Base-by-base conservation (phyloP, 2,329 filamentous ascomycete genomes). In the Ophiostoma montium region DNA sequence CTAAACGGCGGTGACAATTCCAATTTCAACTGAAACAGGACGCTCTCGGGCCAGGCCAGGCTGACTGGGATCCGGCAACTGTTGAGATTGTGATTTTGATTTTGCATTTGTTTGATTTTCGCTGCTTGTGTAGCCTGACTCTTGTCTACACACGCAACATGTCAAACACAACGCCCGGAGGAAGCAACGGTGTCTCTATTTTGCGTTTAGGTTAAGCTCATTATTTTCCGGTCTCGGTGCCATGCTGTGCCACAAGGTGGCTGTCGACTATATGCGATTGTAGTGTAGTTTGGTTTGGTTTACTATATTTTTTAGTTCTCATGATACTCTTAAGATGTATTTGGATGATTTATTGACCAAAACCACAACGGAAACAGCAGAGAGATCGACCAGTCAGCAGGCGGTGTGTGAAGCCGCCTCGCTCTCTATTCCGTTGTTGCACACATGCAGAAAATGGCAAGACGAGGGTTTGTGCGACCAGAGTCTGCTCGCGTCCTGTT, bases 201-300 rank as follows among this genome's bases (percentile, higher is more conserved):
- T 47, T 32, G 44, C 44, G 16, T 39, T 47, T 42, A 31, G 23
- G 8, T 27, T 27, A 27, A 36, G 19, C 11, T 46, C 41, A 36
- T 48, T 48, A 48, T 39, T 51, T 35, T 48, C 50, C 41, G 50
- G 30, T 31, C 33, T 33, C 31, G 45, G 39, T 46, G 35, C 35
- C 50, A 51, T 51, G 46, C 41, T 9, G 50, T 51, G 50, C 27
- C 35, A 51, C 50, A 39, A 32, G 27, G n/a, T 23, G 18, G 35
- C 23, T 46, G 47, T 7, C n/a, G 23, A 33, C 23, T 42, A 19
- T 16, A 41, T n/a, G 16, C 18, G 23, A 36, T 9, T 5, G 16
- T 27, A 35, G n/a, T n/a, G n/a, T n/a, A n/a, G n/a, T n/a, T n/a
- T n/a, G n/a, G n/a, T n/a, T n/a, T n/a, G n/a, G n/a, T n/a, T n/a